phyloP scores from a whole-genome alignment of 257 asterid genomes.

The Solanum tarijense region DNA sequence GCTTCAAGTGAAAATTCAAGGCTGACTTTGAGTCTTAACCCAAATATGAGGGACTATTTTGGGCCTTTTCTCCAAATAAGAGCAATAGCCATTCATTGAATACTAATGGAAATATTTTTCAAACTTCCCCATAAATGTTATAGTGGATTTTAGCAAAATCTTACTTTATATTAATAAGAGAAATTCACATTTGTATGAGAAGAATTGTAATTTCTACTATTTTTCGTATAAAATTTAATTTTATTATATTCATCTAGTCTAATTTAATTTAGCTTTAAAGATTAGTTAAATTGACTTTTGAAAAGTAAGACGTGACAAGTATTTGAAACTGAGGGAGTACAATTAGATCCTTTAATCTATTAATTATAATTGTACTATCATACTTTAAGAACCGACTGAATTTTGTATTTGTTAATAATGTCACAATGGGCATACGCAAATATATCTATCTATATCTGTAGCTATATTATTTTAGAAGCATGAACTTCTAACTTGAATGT shows the following conservation, averaged over 20 bases:
- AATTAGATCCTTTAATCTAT: neutral
- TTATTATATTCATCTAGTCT: neutral
- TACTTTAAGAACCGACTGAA: neutral
- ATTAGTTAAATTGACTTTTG: neutral
- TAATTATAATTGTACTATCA: no score
- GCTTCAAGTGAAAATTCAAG: no score
- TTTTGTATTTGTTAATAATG: neutral
- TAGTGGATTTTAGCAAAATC: neutral
- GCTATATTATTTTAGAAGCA: neutral
- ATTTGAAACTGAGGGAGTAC: neutral
- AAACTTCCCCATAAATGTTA: neutral
- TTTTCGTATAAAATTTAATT: no score
- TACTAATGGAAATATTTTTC: neutral
- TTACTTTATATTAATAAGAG: neutral
- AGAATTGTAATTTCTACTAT: neutral
- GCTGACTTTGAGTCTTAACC: no score
- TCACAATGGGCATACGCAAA: neutral
- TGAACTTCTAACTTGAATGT: neutral
- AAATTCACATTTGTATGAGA: neutral
- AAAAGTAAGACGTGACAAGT: neutral
- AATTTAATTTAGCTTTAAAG: neutral
- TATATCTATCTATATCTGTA: no score
- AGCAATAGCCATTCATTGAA: neutral
- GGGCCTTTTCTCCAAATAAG: no score
- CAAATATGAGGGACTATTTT: no score